Evolutionary conservation across 805 yeast genomes (phyloP), one percentile per base, ranked within the genome.

Genomic region (Candida odintsovae): DNA sequence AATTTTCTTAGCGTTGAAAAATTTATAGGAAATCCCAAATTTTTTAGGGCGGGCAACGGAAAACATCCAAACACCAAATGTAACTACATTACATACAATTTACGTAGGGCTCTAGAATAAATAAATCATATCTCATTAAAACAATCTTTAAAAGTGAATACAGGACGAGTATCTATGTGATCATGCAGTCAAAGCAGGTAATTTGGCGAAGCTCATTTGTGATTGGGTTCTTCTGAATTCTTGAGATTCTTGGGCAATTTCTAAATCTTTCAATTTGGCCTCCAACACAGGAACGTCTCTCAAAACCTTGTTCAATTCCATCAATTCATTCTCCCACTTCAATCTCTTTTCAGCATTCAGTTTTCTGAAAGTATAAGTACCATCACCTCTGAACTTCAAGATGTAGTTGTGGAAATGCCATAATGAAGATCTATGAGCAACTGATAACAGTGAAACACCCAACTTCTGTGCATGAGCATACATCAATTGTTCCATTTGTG

Each of bases 371-470:
- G 73, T 62, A 58, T 83, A 86, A 8, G 80, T 80, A 2, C 92
- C 92, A 58, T 79, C 77, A n/a, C 95, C 95, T 59, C 85, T 90
- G 60, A 90, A 88, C 63, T 89, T 90, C 53, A 90, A 71, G 47
- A 90, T 77, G 56, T 79, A 77, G 51, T 83, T 78, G 65, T 90
- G 98, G 71, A 88, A 90, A 63, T 86, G 86, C 97, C 97, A 90
- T 51, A 90, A 69, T 6, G 95, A 87, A 4, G 96, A 84, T 53
- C 97, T 74, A 65, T 90, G 98, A 42, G 96, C 94, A 10, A 90
- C 97, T 0, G 96, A 88, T 35, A 90, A 69, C 18, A 90, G 75
- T 0, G 96, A 86, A 47, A 90, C 89, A 0, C 88, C 87, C 50
- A 86, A 71, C 16, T 74, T 70, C 61, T 85, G 86, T 0, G 97